These are phyloP conservation scores for Tieghemostelium lacteum DNA, from an alignment of 78 protist species.

Conservation along the genomic window DNA sequence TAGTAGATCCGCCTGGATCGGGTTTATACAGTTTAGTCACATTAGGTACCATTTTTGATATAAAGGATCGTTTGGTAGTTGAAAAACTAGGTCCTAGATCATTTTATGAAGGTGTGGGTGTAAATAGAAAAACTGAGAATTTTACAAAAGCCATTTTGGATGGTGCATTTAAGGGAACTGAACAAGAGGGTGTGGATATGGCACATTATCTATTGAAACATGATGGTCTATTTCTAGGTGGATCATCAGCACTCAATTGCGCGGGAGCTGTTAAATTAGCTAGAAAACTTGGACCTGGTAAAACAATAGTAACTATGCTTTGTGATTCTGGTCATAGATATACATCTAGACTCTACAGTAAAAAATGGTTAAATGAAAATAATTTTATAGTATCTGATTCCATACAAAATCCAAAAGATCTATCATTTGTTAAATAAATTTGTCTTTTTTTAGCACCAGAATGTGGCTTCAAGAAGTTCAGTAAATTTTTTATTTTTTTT, in stretches of 20 bases:
- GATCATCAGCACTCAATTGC: slow-evolving; percentile 85
- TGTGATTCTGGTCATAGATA: slow-evolving; percentile 89
- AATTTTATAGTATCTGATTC: slow-evolving; percentile 20
- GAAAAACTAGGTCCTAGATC: slow-evolving; percentile 70
- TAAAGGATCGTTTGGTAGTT: slow-evolving; percentile 62
- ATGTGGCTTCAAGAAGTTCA: too few species aligned
- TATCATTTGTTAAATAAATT: slow-evolving; percentile 24
- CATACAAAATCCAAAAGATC: not conserved
- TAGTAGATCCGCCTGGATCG: slow-evolving; percentile 68
- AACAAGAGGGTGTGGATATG: slow-evolving; percentile 86
- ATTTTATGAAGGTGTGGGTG: slow-evolving; percentile 73
- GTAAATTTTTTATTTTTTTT: too few species aligned
- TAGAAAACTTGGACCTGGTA: slow-evolving; percentile 81
- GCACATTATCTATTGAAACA: slow-evolving; percentile 78
- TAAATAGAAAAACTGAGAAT: slow-evolving; percentile 80
- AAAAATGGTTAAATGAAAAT: slow-evolving; percentile 58
- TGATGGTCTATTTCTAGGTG: slow-evolving; percentile 91
- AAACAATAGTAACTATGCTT: slow-evolving; percentile 85
- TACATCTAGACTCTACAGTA: slow-evolving; percentile 71
- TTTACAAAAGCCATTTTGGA: slow-evolving; percentile 79
- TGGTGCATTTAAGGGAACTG: slow-evolving; percentile 79
- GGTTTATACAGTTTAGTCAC: slow-evolving; percentile 68
- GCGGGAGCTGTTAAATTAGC: slow-evolving; percentile 88
- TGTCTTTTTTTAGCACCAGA: too few species aligned
- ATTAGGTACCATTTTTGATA: slow-evolving; percentile 52